These are phyloP conservation scores for Penicillium polonicum DNA, from an alignment of 2,329 filamentous ascomycete genomes.

Conservation along the genomic window DNA sequence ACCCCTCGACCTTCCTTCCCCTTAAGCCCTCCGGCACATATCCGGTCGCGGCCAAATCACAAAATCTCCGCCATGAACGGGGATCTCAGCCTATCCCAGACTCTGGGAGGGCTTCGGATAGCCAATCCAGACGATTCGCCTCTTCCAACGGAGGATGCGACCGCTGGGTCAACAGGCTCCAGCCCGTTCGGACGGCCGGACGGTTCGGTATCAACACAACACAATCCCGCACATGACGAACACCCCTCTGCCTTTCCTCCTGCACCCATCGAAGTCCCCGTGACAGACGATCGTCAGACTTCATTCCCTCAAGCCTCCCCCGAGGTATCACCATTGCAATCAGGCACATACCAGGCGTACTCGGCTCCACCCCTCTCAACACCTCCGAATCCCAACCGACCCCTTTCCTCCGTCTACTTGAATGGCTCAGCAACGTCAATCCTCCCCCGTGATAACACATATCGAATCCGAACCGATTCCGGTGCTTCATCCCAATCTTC, in stretches of 20 bases:
- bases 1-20: slow-evolving; percentile 8
- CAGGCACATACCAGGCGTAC: slow-evolving; percentile 46
- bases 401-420: slow-evolving; percentile 50
- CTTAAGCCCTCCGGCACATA: neutral
- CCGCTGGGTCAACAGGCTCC: slow-evolving; percentile 26
- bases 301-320: slow-evolving; percentile 44
- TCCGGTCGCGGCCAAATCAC: slow-evolving; percentile 1
- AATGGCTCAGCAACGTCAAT: slow-evolving; percentile 43
- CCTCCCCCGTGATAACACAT: slow-evolving; percentile 45
- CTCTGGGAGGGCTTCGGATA: slow-evolving; percentile 90
- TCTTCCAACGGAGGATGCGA: slow-evolving; percentile 38
- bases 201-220: slow-evolving; percentile 28
- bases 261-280: slow-evolving; percentile 23
- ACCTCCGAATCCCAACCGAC: slow-evolving; percentile 41
- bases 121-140: slow-evolving; percentile 85
- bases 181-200: slow-evolving; percentile 22
- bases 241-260: slow-evolving; percentile 21
- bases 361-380: slow-evolving; percentile 43
- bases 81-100: slow-evolving; percentile 87
- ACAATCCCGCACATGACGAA: slow-evolving; percentile 21
- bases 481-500: slow-evolving; percentile 59
- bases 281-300: slow-evolving; percentile 44
- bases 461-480: slow-evolving; percentile 59
- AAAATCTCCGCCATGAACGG: slow-evolving; percentile 68
- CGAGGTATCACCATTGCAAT: slow-evolving; percentile 40